Evolutionary conservation across 139 green algal genomes (phyloP).

Genomic region (Coelastrella sp.): DNA sequence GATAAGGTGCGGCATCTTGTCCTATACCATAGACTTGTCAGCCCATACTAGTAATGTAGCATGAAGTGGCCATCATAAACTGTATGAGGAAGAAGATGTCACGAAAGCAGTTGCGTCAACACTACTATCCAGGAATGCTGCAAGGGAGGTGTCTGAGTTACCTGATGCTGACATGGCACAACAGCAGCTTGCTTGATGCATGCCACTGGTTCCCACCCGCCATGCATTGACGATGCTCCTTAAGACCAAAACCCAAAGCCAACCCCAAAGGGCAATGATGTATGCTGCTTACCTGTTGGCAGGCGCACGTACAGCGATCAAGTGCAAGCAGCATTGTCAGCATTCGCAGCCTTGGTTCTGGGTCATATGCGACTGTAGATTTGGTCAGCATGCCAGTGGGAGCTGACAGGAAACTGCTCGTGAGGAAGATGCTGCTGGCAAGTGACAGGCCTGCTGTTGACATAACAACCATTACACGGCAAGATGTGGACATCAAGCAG

Average conservation of each 20-base stretch:
- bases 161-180: background rate
- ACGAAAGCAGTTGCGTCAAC: too few relatives aligned
- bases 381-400: constrained; percentile 38
- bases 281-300: background rate
- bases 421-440: constrained; percentile 34
- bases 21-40: background rate
- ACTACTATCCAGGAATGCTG: too few relatives aligned
- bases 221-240: background rate
- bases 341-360: background rate
- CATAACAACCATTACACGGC: background rate
- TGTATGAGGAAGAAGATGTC: background rate
- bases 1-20: background rate
- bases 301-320: constrained; percentile 16
- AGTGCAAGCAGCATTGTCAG: background rate
- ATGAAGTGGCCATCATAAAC: background rate
- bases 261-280: background rate
- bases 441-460: background rate
- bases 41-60: background rate
- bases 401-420: constrained; percentile 24
- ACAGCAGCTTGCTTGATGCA: background rate
- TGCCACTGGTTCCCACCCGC: background rate
- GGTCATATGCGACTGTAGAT: constrained; percentile 30
- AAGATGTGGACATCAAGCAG: background rate
- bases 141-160: background rate
- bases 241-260: background rate